phyloP scores from a whole-genome alignment of 192 early-diverging fungal species.

The Coemansia sp. region DNA sequence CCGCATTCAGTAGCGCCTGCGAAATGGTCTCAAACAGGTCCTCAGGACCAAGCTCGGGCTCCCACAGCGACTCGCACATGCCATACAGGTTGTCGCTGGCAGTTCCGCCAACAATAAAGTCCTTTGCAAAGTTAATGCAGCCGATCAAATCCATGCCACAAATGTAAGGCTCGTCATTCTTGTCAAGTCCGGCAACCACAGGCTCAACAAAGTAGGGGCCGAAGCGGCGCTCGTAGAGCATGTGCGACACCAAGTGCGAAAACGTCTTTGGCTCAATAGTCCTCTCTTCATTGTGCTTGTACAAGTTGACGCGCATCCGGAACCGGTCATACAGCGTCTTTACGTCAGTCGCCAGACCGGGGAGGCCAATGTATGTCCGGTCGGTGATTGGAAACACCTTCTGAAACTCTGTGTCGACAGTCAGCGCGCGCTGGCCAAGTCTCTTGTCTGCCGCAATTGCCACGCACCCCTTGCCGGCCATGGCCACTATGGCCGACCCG shows the following conservation, averaged over 20 bases:
- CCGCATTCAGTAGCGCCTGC: slow-evolving; percentile 88
- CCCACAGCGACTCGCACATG: slow-evolving; percentile 96
- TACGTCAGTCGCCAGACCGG: slow-evolving; percentile 95
- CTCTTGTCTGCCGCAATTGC: slow-evolving; percentile 95
- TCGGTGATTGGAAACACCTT: slow-evolving; percentile 89
- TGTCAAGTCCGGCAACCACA: slow-evolving; percentile 90
- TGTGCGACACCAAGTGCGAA: slow-evolving; percentile 88
- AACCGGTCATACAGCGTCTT: slow-evolving; percentile 89
- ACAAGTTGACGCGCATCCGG: slow-evolving; percentile 92
- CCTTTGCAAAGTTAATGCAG: slow-evolving; percentile 85
- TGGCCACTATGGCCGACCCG: slow-evolving; percentile 90
- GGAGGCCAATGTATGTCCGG: slow-evolving; percentile 81
- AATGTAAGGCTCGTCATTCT: slow-evolving; percentile 86
- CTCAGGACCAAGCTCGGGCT: slow-evolving; percentile 94
- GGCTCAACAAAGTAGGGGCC: slow-evolving; percentile 95
- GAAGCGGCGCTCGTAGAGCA: slow-evolving; percentile 92
- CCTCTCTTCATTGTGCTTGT: slow-evolving; percentile 92
- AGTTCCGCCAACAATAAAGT: slow-evolving; percentile 94
- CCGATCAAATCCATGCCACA: slow-evolving; percentile 94
- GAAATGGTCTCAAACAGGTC: slow-evolving; percentile 96
- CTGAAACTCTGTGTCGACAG: slow-evolving; percentile 90
- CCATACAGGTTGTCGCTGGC: slow-evolving; percentile 84
- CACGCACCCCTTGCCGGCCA: slow-evolving; percentile 98
- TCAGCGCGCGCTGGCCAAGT: slow-evolving; percentile 88
- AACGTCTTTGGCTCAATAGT: slow-evolving; percentile 93